phyloP scores from a whole-genome alignment of 2,329 filamentous ascomycete genomes.

The Aphanocladium album region DNA sequence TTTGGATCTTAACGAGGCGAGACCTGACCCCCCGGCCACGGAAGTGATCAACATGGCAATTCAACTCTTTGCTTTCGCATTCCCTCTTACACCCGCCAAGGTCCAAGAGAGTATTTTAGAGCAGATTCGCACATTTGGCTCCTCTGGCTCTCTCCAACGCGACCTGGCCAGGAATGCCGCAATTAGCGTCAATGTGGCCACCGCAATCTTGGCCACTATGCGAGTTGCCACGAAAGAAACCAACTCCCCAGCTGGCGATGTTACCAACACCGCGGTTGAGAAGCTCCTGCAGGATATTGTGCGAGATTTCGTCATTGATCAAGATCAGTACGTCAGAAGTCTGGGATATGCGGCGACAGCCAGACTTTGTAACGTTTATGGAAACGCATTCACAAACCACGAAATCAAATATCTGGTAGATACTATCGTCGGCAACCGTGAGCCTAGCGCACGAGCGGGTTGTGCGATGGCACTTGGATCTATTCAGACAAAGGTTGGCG shows the following conservation, averaged over 20 bases:
- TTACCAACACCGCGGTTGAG: slow-evolving; percentile 72
- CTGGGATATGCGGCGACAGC: slow-evolving; percentile 83
- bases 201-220: slow-evolving; percentile 72
- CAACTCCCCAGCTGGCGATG: slow-evolving; percentile 63
- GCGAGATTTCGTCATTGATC: slow-evolving; percentile 69
- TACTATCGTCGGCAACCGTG: slow-evolving; percentile 87
- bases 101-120: slow-evolving; percentile 95
- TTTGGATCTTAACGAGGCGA: slow-evolving; percentile 37
- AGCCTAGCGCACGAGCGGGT: slow-evolving; percentile 87
- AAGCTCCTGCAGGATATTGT: slow-evolving; percentile 75
- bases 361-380: slow-evolving; percentile 75
- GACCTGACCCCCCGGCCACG: slow-evolving; percentile 76
- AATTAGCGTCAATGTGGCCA: slow-evolving; percentile 83
- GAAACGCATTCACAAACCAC: slow-evolving; percentile 80
- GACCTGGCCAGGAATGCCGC: slow-evolving; percentile 86
- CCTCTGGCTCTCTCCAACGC: slow-evolving; percentile 71
- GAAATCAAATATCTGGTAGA: slow-evolving; percentile 92
- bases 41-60: slow-evolving; percentile 95
- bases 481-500: slow-evolving; percentile 92
- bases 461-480: slow-evolving; percentile 90
- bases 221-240: slow-evolving; percentile 83
- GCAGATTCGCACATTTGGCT: slow-evolving; percentile 85
- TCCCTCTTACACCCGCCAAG: slow-evolving; percentile 82
- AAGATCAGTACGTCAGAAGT: slow-evolving; percentile 79
- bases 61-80: slow-evolving; percentile 83